Evolutionary conservation across 2,329 filamentous ascomycete species (phyloP).

Genomic region (Trichoderma lentiforme): DNA sequence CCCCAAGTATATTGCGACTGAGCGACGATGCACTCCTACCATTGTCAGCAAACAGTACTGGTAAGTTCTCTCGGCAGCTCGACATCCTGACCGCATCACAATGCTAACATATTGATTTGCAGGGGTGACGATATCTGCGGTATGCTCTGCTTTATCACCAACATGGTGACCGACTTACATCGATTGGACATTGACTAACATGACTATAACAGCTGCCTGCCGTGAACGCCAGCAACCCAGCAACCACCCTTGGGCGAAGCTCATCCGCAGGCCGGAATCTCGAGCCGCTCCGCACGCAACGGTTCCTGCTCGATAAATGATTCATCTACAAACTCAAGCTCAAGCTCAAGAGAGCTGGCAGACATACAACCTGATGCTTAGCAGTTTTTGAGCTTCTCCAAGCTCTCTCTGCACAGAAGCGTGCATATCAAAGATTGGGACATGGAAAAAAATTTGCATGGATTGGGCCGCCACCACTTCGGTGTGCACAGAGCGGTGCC

Average conservation of each 20-base stretch:
- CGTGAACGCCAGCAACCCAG: constrained; percentile 39
- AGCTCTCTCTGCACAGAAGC: neutral
- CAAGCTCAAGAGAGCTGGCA: neutral
- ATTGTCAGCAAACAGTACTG: constrained; percentile 47
- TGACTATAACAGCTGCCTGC: constrained; percentile 35
- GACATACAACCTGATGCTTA: neutral
- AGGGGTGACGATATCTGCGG: constrained; percentile 46
- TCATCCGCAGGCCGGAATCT: constrained; percentile 35
- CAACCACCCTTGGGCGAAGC: constrained; percentile 38
- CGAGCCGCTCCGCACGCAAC: constrained; percentile 27
- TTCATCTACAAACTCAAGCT: neutral
- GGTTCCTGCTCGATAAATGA: constrained; percentile 28
- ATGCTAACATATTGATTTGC: constrained; percentile 25
- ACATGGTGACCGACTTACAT: neutral
- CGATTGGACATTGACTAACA: constrained; percentile 1
- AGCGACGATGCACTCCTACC: constrained; percentile 41
- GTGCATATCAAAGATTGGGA: neutral
- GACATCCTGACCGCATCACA: constrained; percentile 1
- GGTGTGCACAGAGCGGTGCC: neutral
- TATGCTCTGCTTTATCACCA: constrained; percentile 29
- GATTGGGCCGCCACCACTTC: neutral
- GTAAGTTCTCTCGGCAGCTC: constrained; percentile 30
- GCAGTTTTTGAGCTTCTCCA: neutral
- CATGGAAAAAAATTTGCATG: neutral
- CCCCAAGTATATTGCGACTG: constrained; percentile 43